Conservation (phyloP, 2,329 filamentous ascomycete genomes). For the Podosphaera xanthii region DNA sequence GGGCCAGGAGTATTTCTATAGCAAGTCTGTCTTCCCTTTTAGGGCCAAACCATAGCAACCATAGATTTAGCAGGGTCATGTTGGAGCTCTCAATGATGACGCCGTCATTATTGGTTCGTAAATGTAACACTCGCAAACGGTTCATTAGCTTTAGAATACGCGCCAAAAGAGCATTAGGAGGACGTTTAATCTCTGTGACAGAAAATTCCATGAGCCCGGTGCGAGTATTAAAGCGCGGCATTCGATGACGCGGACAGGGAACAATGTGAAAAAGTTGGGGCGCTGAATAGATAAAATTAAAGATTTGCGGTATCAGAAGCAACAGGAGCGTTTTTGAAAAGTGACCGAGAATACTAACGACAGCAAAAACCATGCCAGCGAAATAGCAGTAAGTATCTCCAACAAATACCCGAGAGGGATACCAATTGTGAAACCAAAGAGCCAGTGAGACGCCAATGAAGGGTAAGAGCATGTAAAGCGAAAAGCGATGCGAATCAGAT, state of each 20-base stretch:
- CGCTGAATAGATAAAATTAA: slow-evolving; percentile 86
- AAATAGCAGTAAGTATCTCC: slow-evolving; percentile 99
- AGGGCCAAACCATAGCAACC: slow-evolving; percentile 87
- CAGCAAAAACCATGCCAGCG: slow-evolving; percentile 95
- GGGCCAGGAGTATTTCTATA: slow-evolving; percentile 56
- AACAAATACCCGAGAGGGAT: slow-evolving; percentile 82
- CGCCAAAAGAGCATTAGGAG: slow-evolving; percentile 42
- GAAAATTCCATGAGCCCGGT: slow-evolving; percentile 74
- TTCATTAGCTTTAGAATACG: slow-evolving; percentile 44
- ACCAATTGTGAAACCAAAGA: slow-evolving; percentile 82
- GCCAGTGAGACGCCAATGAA: slow-evolving; percentile 84
- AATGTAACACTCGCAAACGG: slow-evolving; percentile 40
- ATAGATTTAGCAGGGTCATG: slow-evolving; percentile 82
- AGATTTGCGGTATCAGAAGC: slow-evolving; percentile 76
- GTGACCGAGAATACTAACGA: slow-evolving; percentile 88
- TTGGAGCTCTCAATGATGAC: slow-evolving; percentile 64
- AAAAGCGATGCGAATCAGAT: slow-evolving; percentile 88
- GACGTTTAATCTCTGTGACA: slow-evolving; percentile 52
- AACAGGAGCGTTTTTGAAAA: slow-evolving; percentile 93
- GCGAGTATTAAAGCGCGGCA: slow-evolving; percentile 70
- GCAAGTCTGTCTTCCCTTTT: slow-evolving; percentile 70
- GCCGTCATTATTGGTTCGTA: slow-evolving; percentile 44
- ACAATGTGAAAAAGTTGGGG: slow-evolving; percentile 81
- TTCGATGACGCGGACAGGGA: slow-evolving; percentile 76
- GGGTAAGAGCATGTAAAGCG: slow-evolving; percentile 77